These are phyloP conservation scores for Ceratorhiza oryzae-sativae DNA, from an alignment of 1,284 basidiomycete genomes.

Conservation along the genomic window DNA sequence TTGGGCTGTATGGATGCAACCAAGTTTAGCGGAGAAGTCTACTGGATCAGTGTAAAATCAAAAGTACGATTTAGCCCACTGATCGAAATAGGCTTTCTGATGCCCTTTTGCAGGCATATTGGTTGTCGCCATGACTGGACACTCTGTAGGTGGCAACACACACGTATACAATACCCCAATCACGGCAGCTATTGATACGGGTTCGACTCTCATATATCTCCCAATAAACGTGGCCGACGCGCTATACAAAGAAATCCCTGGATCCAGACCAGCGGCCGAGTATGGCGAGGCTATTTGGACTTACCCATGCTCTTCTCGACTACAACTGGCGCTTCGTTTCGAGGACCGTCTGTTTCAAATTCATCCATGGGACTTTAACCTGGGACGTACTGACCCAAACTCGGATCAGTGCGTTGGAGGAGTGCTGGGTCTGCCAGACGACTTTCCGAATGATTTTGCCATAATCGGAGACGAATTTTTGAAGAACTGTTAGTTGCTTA, in stretches of 20 bases:
- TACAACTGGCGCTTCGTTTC: constrained; percentile 61
- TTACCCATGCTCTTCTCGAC: constrained; percentile 57
- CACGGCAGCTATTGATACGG: constrained; percentile 65
- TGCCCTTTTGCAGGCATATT: constrained; percentile 59
- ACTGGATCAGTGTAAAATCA: constrained; percentile 63
- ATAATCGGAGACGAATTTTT: constrained; percentile 78
- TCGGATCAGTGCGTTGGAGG: constrained; percentile 67
- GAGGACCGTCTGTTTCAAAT: constrained; percentile 57
- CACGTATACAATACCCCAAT: constrained; percentile 14
- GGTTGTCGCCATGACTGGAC: constrained; percentile 59
- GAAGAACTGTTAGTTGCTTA: constrained; percentile 63
- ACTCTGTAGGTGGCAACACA: constrained; percentile 48
- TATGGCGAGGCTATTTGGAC: constrained; percentile 58
- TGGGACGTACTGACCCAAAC: constrained; percentile 55
- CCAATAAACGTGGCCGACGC: constrained; percentile 52
- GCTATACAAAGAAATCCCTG: constrained; percentile 63
- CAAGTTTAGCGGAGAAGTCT: constrained; percentile 57
- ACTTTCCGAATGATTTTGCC: constrained; percentile 61
- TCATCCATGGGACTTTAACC: constrained; percentile 68
- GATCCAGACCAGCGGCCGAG: constrained; percentile 53
- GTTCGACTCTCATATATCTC: constrained; percentile 65
- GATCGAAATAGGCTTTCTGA: background rate
- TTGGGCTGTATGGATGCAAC: constrained; percentile 45
- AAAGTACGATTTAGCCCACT: constrained; percentile 38
- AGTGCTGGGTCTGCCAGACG: constrained; percentile 62